These are phyloP conservation scores for Zymoseptoria brevis DNA, from an alignment of 2,329 filamentous ascomycete genomes.

Conservation along the genomic window DNA sequence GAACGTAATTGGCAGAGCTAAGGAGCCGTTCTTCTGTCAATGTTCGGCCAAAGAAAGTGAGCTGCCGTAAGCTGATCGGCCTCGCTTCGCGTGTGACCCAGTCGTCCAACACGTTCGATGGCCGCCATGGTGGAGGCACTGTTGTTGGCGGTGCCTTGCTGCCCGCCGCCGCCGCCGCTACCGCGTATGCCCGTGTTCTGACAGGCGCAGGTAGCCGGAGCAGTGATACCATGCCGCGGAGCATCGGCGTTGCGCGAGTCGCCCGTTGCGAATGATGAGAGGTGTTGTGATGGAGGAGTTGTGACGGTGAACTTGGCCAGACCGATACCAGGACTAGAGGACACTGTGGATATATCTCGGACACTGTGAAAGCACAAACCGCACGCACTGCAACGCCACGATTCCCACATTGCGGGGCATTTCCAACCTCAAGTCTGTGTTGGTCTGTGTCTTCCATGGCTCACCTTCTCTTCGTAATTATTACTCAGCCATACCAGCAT, in stretches of 20 bases:
- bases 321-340: neutral
- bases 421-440: neutral
- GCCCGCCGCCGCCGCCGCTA: slow-evolving; percentile 2
- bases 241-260: neutral
- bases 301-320: neutral
- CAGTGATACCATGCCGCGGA: neutral
- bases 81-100: slow-evolving; percentile 89
- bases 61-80: slow-evolving; percentile 90
- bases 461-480: too few species aligned
- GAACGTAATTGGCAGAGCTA: slow-evolving; percentile 94
- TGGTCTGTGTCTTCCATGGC: neutral
- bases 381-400: neutral
- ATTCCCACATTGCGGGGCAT: neutral
- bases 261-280: neutral
- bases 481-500: neutral
- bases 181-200: slow-evolving; percentile 12
- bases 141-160: slow-evolving; percentile 7
- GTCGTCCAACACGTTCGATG: slow-evolving; percentile 53
- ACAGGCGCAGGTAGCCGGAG: slow-evolving; percentile 4
- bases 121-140: slow-evolving; percentile 48
- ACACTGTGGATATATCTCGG: neutral
- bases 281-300: neutral
- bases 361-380: neutral
- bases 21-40: slow-evolving; percentile 83
- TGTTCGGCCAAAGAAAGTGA: slow-evolving; percentile 94